These are phyloP conservation scores for Sphagnum fallax DNA, from an alignment of 228 moss, liverwort and hornwort genomes.

Conservation along the genomic window DNA sequence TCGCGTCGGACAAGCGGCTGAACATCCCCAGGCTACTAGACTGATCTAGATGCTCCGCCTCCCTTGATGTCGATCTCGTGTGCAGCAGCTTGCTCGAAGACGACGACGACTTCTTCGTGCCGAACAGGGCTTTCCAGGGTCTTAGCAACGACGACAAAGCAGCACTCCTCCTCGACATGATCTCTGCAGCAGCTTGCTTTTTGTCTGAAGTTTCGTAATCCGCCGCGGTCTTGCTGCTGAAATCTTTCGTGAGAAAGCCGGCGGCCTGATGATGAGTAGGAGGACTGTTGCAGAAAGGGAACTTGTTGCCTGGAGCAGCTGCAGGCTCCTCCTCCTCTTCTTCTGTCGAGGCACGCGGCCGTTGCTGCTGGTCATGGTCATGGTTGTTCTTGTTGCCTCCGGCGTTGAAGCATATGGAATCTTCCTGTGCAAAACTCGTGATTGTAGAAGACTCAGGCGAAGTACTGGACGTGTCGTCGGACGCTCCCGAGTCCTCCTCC, in stretches of 20 bases:
- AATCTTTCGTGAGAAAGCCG: constrained; percentile 3
- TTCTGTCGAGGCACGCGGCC: too few relatives aligned
- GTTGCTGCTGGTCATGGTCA: too few relatives aligned
- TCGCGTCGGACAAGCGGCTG: too few relatives aligned
- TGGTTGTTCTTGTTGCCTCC: not conserved
- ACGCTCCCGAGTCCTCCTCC: constrained; percentile 22
- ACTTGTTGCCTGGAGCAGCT: too few relatives aligned
- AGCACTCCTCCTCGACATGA: constrained; percentile 12
- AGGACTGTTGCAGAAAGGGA: too few relatives aligned
- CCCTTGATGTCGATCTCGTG: too few relatives aligned
- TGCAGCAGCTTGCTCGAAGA: too few relatives aligned
- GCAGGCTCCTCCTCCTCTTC: too few relatives aligned
- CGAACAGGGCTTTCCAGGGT: constrained; percentile 26
- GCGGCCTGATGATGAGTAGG: constrained; percentile 11
- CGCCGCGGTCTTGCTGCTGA: constrained; percentile 7
- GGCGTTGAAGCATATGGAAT: not conserved
- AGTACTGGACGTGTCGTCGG: constrained; percentile 37
- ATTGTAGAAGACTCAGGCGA: constrained; percentile 19
- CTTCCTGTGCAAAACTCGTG: constrained; percentile 10
- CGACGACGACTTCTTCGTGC: constrained; percentile 15
- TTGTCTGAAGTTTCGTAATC: constrained; percentile 10
- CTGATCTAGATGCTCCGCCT: too few relatives aligned
- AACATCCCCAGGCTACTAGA: too few relatives aligned
- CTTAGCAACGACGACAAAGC: constrained; percentile 28
- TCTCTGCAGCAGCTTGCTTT: constrained; percentile 4